phyloP scores from a whole-genome alignment of 495 filamentous ascomycete genomes.

The Cladorrhinum samala region DNA sequence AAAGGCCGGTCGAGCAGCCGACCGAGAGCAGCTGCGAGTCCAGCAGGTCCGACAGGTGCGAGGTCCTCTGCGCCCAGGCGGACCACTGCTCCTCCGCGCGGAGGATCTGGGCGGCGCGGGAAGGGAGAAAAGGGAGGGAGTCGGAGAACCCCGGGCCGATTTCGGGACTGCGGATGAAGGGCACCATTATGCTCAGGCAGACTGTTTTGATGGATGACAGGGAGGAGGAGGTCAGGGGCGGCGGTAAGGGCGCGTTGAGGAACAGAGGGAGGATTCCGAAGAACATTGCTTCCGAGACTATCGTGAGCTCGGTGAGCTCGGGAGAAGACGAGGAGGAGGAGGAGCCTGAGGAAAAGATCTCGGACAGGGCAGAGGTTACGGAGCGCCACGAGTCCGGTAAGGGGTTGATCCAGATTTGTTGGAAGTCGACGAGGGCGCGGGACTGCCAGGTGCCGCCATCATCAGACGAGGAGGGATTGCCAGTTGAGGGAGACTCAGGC shows the following conservation, averaged over 20 bases:
- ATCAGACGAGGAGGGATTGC: conserved; percentile 7
- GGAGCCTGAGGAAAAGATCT: conserved; percentile 15
- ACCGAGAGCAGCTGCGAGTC: background rate
- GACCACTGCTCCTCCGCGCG: background rate
- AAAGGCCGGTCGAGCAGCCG: background rate
- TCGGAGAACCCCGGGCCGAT: background rate
- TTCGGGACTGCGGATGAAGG: conserved; percentile 15
- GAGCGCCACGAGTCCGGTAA: conserved; percentile 23
- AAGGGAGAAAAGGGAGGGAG: background rate
- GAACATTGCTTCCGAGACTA: conserved; percentile 26
- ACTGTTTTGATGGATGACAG: conserved; percentile 5
- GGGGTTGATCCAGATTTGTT: conserved; percentile 17
- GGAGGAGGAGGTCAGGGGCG: background rate
- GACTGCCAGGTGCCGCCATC: conserved; percentile 16
- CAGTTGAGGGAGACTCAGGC: conserved; percentile 6
- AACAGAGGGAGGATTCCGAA: conserved; percentile 22
- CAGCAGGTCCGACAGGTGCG: background rate
- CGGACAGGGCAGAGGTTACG: conserved; percentile 16
- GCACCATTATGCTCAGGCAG: conserved; percentile 20
- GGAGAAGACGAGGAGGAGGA: background rate
- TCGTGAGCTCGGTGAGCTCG: conserved; percentile 16
- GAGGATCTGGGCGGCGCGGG: background rate
- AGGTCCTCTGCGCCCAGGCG: background rate
- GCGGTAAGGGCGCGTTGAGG: conserved; percentile 17
- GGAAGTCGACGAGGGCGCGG: conserved; percentile 21